Evolutionary conservation across 306 rosid species (phyloP), one percentile per base, ranked within the genome.

Genomic region (Ceratonia siliqua): DNA sequence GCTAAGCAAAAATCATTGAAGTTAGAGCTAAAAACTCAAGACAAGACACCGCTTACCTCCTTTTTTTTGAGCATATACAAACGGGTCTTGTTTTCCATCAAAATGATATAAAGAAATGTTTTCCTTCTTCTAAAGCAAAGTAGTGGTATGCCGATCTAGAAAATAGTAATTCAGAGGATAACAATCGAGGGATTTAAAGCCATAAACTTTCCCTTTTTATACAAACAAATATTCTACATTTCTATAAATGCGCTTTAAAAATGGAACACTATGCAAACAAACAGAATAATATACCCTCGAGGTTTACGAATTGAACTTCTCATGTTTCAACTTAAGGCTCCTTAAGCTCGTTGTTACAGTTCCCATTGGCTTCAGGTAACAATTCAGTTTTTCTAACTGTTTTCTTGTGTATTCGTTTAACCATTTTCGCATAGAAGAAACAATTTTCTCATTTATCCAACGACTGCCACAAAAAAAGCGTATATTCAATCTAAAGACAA

Each of bases 371-470:
- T 12, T n/a, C 33, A 11, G 56, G 52, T 21, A 81, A 67, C 15
- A 70, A 32, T 21, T 35, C 48, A 12, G 68, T 62, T 42, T 45
- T 50, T 36, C 58, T 82, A 15, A 49, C 83, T 24, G 70, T 52
- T 79, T 55, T 82, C 73, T 68, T 81, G 36, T 50, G 84, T 77
- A 69, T 83, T 55, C 86, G 78, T 72, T 63, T 80, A 12, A 72
- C 84, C 92, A 88, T 83, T 3, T 25, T 52, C 20, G 5, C 61
- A 13, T 24, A 15, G 41, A 66, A 45, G 11, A 43, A 70, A 70
- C 32, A 20, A 57, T 57, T 43, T 10, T 28, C 38, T 57, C 57
- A 41, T 15, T 10, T n/a, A n/a, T n/a, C n/a, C n/a, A n/a, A n/a
- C n/a, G n/a, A 17, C 12, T 36, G 27, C 50, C 50, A 38, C n/a